Percentiles rank a stretch among this genome's conserved stretches.
These are phyloP conservation scores for Orbilia brochopaga DNA, from an alignment of 2,329 filamentous ascomycete species.

Conservation along the genomic window DNA sequence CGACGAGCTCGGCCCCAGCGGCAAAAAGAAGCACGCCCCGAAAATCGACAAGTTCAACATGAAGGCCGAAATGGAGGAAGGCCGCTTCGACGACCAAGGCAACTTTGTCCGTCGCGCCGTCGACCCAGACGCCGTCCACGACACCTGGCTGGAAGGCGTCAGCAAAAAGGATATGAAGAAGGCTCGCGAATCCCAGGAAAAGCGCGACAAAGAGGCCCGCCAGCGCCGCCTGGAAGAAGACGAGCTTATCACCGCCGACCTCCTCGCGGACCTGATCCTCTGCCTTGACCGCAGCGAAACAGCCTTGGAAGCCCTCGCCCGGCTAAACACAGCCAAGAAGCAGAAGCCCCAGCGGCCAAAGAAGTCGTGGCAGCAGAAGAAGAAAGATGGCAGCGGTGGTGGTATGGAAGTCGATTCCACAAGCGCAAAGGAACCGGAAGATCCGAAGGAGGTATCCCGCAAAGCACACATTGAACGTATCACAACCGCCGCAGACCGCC, in stretches of 20 bases:
- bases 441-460: constrained; percentile 72
- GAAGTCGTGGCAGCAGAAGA: constrained; percentile 69
- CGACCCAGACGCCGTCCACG: constrained; percentile 88
- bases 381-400: constrained; percentile 58
- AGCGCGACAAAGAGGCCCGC: constrained; percentile 76
- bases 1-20: constrained; percentile 86
- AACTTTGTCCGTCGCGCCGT: constrained; percentile 89
- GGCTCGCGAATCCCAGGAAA: constrained; percentile 85
- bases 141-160: constrained; percentile 88
- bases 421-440: constrained; percentile 62
- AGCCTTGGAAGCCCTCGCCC: constrained; percentile 81
- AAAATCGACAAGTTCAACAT: constrained; percentile 97
- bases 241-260: constrained; percentile 72
- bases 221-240: constrained; percentile 77
- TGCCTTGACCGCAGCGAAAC: constrained; percentile 82
- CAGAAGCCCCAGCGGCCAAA: constrained; percentile 62
- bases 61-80: constrained; percentile 85
- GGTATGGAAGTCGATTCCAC: constrained; percentile 73
- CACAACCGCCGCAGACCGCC: constrained; percentile 85
- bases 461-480: constrained; percentile 78
- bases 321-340: constrained; percentile 72
- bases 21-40: constrained; percentile 89
- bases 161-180: constrained; percentile 92
- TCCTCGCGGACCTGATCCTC: constrained; percentile 74
- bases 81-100: constrained; percentile 84